phyloP scores from a whole-genome alignment of 1,284 basidiomycete genomes.

The Ganoderma lucidum region DNA sequence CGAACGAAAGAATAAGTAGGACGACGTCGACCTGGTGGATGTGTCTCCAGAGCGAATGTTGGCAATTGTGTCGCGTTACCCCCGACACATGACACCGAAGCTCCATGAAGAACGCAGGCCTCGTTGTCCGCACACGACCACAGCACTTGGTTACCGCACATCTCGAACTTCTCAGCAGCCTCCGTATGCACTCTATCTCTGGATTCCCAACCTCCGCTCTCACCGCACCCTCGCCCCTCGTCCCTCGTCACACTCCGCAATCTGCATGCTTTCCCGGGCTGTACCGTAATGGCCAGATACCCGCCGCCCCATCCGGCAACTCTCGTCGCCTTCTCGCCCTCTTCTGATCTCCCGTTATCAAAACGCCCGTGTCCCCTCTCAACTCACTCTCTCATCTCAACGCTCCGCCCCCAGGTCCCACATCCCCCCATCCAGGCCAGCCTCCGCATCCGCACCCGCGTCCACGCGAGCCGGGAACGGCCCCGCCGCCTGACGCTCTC shows the following conservation, averaged over 20 bases:
- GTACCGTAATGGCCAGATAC: neutral
- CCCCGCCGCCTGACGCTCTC: slow-evolving; percentile 9
- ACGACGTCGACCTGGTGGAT: neutral
- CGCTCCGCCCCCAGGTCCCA: neutral
- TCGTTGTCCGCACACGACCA: slow-evolving; percentile 26
- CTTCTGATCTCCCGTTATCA: slow-evolving; percentile 11
- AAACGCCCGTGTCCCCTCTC: neutral
- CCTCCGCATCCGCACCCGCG: neutral
- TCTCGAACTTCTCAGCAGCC: slow-evolving; percentile 3
- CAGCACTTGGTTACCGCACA: slow-evolving; percentile 18
- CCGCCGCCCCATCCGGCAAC: slow-evolving; percentile 5
- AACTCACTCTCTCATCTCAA: neutral
- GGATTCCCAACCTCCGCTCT: neutral
- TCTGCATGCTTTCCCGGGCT: neutral
- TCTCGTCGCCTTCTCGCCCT: neutral
- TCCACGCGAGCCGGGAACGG: slow-evolving; percentile 3
- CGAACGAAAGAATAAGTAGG: neutral
- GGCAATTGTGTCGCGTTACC: slow-evolving; percentile 11
- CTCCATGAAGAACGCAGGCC: slow-evolving; percentile 4
- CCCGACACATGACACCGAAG: slow-evolving; percentile 13
- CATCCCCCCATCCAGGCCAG: neutral
- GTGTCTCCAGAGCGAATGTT: neutral
- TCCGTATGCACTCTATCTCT: neutral
- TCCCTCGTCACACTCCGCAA: slow-evolving; percentile 2
- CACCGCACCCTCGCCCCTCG: neutral